Conservation (phyloP, 163 green algal genomes). For the Chlamydomonas reinhardtii region DNA sequence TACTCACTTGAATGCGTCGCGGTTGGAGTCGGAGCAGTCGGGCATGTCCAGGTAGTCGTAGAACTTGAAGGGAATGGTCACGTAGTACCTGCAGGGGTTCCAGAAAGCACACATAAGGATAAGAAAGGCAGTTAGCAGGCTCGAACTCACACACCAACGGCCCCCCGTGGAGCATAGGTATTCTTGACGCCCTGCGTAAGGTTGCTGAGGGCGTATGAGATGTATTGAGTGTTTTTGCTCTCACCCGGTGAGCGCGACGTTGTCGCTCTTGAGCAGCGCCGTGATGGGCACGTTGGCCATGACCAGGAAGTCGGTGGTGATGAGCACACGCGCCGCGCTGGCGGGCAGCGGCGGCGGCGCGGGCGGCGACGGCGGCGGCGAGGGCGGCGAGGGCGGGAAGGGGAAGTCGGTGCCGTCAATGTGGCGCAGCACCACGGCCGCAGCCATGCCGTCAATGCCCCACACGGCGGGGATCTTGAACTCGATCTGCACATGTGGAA, state of each 20-base stretch:
- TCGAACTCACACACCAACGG: no score
- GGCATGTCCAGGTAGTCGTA: constrained; percentile 8
- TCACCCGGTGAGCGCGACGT: background rate
- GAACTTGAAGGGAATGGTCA: constrained; percentile 22
- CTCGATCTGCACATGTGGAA: background rate
- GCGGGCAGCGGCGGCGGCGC: constrained; percentile 4
- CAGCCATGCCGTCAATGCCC: constrained; percentile 10
- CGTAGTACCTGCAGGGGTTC: constrained; percentile 17
- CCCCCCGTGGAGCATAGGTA: no score
- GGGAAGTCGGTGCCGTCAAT: constrained; percentile 2
- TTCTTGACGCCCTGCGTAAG: no score
- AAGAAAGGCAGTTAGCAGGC: no score
- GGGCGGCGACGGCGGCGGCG: constrained; percentile 1
- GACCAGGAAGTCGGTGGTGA: constrained; percentile 39
- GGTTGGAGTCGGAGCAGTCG: constrained; percentile 29
- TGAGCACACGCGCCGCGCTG: background rate
- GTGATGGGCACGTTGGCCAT: background rate
- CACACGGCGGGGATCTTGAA: background rate
- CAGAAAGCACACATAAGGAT: no score
- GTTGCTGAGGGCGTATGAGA: no score
- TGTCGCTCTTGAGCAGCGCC: background rate
- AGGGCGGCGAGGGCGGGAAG: constrained; percentile 2
- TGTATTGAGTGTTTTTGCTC: background rate
- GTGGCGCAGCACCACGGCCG: constrained; percentile 23
- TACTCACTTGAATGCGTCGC: background rate